Conservation (phyloP, 352 stramenopile species). For the Globisporangium nodosum region DNA sequence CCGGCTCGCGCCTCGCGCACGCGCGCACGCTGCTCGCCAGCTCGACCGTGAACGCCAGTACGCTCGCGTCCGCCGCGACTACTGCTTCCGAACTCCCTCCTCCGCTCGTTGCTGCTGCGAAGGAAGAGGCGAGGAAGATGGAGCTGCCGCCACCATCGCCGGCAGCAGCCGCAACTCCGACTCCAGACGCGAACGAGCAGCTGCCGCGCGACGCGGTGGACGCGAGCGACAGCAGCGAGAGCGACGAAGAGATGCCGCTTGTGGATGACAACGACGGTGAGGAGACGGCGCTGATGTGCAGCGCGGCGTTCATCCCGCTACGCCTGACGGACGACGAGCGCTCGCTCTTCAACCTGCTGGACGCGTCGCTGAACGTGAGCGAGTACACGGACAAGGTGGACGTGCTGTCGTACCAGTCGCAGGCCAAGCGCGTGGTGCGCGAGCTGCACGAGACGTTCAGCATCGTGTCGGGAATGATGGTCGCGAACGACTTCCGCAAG, state of each 20-base stretch:
- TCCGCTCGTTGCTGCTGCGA: neutral
- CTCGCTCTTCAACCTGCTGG: constrained; percentile 76
- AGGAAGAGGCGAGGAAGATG: neutral
- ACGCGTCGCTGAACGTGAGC: constrained; percentile 90
- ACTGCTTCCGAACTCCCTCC: too few species aligned
- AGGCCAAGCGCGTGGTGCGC: constrained; percentile 71
- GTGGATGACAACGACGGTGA: constrained; percentile 26
- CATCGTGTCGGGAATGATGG: constrained; percentile 88
- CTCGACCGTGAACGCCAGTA: constrained; percentile 7
- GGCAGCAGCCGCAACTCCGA: neutral
- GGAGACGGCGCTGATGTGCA: constrained; percentile 16
- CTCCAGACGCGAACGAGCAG: too few species aligned
- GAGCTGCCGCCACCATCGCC: neutral
- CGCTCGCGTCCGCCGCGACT: constrained; percentile 13
- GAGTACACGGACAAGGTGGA: constrained; percentile 94
- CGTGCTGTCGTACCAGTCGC: constrained; percentile 46
- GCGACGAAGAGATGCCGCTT: constrained; percentile 1
- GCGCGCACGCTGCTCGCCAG: constrained; percentile 19
- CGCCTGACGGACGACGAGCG: constrained; percentile 93
- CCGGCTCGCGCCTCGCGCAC: too few species aligned
- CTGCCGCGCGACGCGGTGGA: neutral
- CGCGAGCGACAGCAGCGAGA: constrained; percentile 19
- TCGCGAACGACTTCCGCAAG: too few species aligned
- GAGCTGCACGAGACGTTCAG: constrained; percentile 90
- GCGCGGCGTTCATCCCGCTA: constrained; percentile 93